A percentile compares a stretch with the other conserved stretches of the same genome.
Conservation (phyloP, 2,329 filamentous ascomycete species). For the Calonectria ilicicola region DNA sequence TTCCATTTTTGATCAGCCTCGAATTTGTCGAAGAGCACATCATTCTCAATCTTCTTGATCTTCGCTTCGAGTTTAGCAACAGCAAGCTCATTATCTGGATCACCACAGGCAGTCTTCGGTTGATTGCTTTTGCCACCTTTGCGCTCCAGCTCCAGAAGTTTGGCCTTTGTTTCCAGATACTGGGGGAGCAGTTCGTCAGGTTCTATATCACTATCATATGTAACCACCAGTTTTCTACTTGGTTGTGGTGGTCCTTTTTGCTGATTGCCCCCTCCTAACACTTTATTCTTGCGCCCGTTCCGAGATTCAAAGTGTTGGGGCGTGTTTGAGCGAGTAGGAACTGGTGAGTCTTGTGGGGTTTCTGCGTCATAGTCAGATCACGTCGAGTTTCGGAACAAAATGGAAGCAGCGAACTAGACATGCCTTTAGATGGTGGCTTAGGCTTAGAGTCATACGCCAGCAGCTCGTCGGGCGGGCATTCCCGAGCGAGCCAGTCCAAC, state of each 20-base stretch:
- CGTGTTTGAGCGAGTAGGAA: constrained; percentile 62
- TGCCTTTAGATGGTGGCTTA: constrained; percentile 54
- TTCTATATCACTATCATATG: constrained; percentile 78
- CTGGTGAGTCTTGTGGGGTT: constrained; percentile 62
- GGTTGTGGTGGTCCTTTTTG: constrained; percentile 41
- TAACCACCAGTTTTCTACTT: constrained; percentile 58
- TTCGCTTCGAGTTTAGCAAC: constrained; percentile 78
- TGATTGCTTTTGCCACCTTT: constrained; percentile 31
- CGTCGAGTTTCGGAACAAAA: neutral
- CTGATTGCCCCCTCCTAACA: constrained; percentile 41
- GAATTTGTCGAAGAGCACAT: constrained; percentile 79
- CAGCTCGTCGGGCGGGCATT: constrained; percentile 76
- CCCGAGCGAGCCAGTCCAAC: constrained; percentile 89
- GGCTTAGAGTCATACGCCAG: constrained; percentile 72
- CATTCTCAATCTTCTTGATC: constrained; percentile 80
- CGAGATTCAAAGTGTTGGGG: constrained; percentile 52
- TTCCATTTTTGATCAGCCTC: constrained; percentile 76
- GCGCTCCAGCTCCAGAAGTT: constrained; percentile 72
- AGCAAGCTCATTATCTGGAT: constrained; percentile 55
- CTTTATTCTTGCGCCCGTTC: constrained; percentile 49
- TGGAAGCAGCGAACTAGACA: constrained; percentile 32
- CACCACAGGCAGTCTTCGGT: constrained; percentile 31
- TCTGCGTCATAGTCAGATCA: constrained; percentile 49
- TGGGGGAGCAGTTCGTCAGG: constrained; percentile 80
- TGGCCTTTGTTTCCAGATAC: constrained; percentile 81